These are phyloP conservation scores for Histomonas meleagridis DNA, from an alignment of 208 protist genomes.

Conservation along the genomic window DNA sequence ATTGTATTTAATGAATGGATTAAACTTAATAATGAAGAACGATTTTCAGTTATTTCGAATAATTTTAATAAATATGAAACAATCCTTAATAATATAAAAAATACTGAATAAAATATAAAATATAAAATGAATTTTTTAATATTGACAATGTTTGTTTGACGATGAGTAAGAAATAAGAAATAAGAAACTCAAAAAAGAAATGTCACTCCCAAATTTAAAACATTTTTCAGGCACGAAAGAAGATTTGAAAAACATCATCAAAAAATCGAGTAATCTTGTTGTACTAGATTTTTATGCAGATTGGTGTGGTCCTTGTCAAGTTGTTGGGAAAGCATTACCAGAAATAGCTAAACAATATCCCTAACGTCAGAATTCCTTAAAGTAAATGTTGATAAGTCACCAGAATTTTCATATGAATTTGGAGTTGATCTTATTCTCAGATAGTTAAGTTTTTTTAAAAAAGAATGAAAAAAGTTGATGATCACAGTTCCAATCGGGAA, in stretches of 20 bases:
- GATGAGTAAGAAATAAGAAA: too few species aligned
- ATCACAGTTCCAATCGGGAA: too few species aligned
- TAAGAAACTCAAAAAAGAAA: too few species aligned
- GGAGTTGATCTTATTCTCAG: neutral
- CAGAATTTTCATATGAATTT: neutral
- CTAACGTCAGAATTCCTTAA: neutral
- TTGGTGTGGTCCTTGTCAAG: neutral
- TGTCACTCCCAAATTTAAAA: neutral
- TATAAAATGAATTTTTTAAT: too few species aligned
- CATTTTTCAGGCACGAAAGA: neutral
- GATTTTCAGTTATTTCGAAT: neutral
- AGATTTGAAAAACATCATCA: neutral
- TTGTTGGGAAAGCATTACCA: neutral
- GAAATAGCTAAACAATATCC: neutral
- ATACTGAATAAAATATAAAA: too few species aligned
- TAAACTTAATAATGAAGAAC: neutral
- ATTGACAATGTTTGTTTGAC: too few species aligned
- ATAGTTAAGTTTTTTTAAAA: conserved; percentile 17
- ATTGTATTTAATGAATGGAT: neutral
- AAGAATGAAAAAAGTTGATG: neutral
- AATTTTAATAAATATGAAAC: neutral
- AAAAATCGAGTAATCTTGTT: neutral
- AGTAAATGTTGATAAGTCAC: neutral
- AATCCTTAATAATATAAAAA: too few species aligned
- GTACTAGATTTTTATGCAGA: conserved; percentile 26